A percentile compares a stretch with the other conserved stretches of the same genome.
Conservation (phyloP, 306 rosid species). For the Begonia masoniana region DNA sequence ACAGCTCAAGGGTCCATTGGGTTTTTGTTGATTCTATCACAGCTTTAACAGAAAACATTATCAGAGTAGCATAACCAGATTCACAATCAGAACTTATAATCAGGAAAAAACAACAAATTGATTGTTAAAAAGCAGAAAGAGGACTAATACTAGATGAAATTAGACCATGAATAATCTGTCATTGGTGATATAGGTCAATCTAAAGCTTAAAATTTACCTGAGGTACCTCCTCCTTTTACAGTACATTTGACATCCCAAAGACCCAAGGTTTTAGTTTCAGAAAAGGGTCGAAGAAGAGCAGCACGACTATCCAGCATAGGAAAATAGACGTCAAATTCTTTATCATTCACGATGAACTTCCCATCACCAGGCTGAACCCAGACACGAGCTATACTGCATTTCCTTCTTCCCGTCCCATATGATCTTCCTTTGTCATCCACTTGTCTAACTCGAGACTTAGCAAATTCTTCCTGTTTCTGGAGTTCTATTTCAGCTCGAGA, state of each 20-base stretch:
- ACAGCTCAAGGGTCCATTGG: too few relatives aligned
- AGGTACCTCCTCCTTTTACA: constrained; percentile 84
- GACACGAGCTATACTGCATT: constrained; percentile 93
- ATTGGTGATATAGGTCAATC: background rate
- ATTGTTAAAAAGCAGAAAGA: too few relatives aligned
- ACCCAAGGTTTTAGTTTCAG: constrained; percentile 89
- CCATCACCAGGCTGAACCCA: constrained; percentile 91
- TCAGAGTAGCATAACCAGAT: too few relatives aligned
- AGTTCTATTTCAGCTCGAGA: constrained; percentile 80
- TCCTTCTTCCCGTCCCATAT: constrained; percentile 94
- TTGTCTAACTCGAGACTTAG: constrained; percentile 75
- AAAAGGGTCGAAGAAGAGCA: constrained; percentile 83
- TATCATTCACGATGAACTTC: constrained; percentile 59
- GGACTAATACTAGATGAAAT: too few relatives aligned
- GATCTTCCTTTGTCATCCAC: constrained; percentile 89
- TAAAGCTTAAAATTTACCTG: constrained; percentile 38
- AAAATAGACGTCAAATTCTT: constrained; percentile 81
- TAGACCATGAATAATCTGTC: too few relatives aligned
- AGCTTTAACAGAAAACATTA: too few relatives aligned
- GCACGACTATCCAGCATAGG: constrained; percentile 96
- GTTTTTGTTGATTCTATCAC: too few relatives aligned
- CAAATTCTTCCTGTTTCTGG: constrained; percentile 79
- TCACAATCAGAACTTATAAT: too few relatives aligned
- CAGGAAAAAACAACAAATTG: too few relatives aligned
- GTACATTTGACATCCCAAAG: constrained; percentile 82